Base-by-base conservation (phyloP, 306 rosid genomes). In the Delonix regia region DNA sequence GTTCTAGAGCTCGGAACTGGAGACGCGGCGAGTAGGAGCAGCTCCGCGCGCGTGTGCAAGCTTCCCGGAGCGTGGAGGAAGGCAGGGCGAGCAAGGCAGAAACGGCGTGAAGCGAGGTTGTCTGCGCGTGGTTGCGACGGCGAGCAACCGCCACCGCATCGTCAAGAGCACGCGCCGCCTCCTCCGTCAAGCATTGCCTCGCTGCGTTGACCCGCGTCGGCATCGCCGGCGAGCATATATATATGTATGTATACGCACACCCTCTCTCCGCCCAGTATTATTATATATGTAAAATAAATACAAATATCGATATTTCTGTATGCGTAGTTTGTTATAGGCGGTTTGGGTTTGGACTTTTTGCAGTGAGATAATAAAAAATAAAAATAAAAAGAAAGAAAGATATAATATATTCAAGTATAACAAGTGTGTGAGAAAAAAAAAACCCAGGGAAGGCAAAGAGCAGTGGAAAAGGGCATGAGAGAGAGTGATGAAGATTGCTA, bases 161-260 rank as follows among this genome's bases (percentile, higher is more conserved):
- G 74, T 95, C 94, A 0, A 95, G 80, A 0, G 89, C 94, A 64
- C 93, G 92, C 30, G 91, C 97, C 13, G 99, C 95, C 69, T 92
- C 98, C 0, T 92, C 97, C 22, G 99, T 91, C 61, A 95, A 85
- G 77, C 88, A 89, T 88, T 95, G 97, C 91, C 97, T 87, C 30
- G 94, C 98, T 48, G 81, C 71, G 77, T 86, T 87, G 7, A 95
- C 96, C 94, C 96, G 96, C 97, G 97, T 92, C 73, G 96, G 99
- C 99, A 95, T 95, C 93, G 96, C 97, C 97, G 97, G 95, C 84
- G 52, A 84, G 85, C 98, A 85, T 89, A 63, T 71, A 89, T 33
- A 39, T 28, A 38, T 6, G 25, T 16, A 75, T 4, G 22, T 1
- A 24, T 9, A 9, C 57, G 7, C 33, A 24, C 63, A 11, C 15